phyloP scores from a whole-genome alignment of 1,284 basidiomycete genomes.

The Hymenochaete sp. region DNA sequence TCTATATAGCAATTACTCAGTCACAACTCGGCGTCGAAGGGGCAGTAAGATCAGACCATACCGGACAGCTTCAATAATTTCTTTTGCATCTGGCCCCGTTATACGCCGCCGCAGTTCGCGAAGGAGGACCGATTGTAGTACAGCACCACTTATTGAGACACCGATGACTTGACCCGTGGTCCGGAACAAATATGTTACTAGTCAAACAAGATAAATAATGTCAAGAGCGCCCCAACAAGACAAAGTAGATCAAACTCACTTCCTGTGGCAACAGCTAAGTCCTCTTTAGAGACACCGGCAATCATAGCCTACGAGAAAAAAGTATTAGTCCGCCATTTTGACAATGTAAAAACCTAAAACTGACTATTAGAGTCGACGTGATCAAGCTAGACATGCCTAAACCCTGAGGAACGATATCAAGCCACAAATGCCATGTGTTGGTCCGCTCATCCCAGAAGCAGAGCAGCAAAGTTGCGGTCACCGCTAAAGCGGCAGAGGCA shows the following conservation, averaged over 20 bases:
- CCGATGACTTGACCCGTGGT: conserved; percentile 88
- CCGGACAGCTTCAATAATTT: conserved; percentile 69
- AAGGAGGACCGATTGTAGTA: conserved; percentile 70
- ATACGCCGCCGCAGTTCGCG: conserved; percentile 63
- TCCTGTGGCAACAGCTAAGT: conserved; percentile 81
- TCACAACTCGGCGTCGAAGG: neutral
- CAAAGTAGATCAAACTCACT: conserved; percentile 44
- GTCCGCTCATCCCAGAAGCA: conserved; percentile 57
- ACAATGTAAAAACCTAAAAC: conserved; percentile 24
- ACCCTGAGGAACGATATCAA: conserved; percentile 70
- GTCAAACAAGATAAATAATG: conserved; percentile 17
- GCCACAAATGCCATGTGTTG: conserved; percentile 58
- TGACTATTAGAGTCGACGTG: conserved; percentile 74
- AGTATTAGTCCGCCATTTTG: conserved; percentile 18
- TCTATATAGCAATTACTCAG: conserved; percentile 31
- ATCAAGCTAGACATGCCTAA: conserved; percentile 79
- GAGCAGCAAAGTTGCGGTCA: conserved; percentile 50
- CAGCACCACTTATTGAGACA: conserved; percentile 74
- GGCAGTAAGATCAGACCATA: conserved; percentile 24
- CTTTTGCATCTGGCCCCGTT: conserved; percentile 55
- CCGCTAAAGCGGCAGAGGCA: conserved; percentile 42
- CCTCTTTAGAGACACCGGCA: conserved; percentile 68
- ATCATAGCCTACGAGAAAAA: conserved; percentile 64
- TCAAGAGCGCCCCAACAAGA: conserved; percentile 1
- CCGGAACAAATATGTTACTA: conserved; percentile 85